phyloP scores from a whole-genome alignment of 768 basidiomycete genomes.

The Tylopilus sp. region DNA sequence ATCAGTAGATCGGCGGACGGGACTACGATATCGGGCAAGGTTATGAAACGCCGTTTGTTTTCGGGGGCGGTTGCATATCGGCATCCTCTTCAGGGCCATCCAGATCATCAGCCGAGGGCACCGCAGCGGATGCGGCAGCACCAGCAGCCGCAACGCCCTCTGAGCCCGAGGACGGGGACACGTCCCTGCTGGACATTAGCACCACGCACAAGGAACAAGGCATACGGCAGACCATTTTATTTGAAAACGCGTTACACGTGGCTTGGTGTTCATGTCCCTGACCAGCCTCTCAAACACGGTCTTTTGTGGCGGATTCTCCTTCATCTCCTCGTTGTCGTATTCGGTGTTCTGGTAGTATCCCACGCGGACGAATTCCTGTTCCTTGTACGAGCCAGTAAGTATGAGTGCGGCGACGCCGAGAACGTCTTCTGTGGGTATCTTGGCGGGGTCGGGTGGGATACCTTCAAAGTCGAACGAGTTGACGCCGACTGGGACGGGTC shows the following conservation, averaged over 20 bases:
- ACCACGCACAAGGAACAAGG: background rate
- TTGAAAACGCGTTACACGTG: conserved; percentile 89
- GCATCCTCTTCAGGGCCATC: conserved; percentile 39
- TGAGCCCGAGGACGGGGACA: conserved; percentile 43
- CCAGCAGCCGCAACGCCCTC: conserved; percentile 46
- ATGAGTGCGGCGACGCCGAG: conserved; percentile 97
- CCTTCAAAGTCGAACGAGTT: conserved; percentile 98
- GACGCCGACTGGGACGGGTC: conserved; percentile 93
- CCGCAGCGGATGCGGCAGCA: conserved; percentile 67
- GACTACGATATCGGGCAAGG: background rate
- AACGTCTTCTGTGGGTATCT: conserved; percentile 86
- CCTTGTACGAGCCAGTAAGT: conserved; percentile 91
- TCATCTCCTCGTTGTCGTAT: conserved; percentile 94
- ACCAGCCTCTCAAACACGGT: conserved; percentile 79
- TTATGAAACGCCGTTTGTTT: conserved; percentile 26
- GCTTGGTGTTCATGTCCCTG: conserved; percentile 87
- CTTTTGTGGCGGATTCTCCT: conserved; percentile 59
- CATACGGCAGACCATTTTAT: conserved; percentile 68
- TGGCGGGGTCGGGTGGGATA: conserved; percentile 74
- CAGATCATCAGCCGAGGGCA: conserved; percentile 69
- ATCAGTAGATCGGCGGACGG: conserved; percentile 6
- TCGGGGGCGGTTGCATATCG: conserved; percentile 12
- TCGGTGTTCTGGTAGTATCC: conserved; percentile 99
- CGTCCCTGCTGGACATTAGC: conserved; percentile 44
- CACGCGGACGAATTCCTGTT: conserved; percentile 98